Base-by-base conservation (phyloP, 1,284 basidiomycete genomes). In the Blastosporella zonata region DNA sequence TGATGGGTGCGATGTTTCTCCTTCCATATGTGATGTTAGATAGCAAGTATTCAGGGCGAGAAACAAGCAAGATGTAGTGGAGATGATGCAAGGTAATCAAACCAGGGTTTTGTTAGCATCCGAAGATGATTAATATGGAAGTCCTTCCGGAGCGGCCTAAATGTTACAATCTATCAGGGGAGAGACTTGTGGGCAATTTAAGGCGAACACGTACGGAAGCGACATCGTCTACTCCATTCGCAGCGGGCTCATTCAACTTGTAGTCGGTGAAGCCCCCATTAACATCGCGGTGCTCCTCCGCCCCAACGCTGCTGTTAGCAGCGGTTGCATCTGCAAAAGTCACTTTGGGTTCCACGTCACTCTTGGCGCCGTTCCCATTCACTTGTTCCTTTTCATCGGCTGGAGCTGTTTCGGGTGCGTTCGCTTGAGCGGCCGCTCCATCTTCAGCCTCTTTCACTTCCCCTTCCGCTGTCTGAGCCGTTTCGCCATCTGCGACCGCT, bases 181-280 rank as follows among this genome's bases (percentile, higher is more conserved):
- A 40, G 17, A 8, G 20, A 8, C n/a, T 22, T 5, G 23, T 33
- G 10, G 22, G 22, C 10, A 18, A 28, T 12, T 13, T 9, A 31
- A 36, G 37, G 20, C 7, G 27, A 40, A 40, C 8, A 63, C 68
- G 20, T 55, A 72, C 72, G 55, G 59, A 55, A 37, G 73, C 72
- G 54, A 71, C 69, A 8, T 73, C 67, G 17, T 73, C 75, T 2
- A 75, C 65, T 0, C 73, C 72, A 4, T 74, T 63, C 39, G 46
- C 62, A 10, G 65, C 4, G 9, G 74, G 60, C 46, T 75, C 73
- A 1, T 65, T 50, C n/a, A 66, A 50, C 7, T 74, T 61, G 13
- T 60, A 64, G 2, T 65, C 49, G 1, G 67, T 69, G 50, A 73
- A 74, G 1, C 71, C 72, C 12, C 29, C 58, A 41, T 66, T 67